Conservation (phyloP, 352 stramenopile genomes). For the Globisporangium nagaii region DNA sequence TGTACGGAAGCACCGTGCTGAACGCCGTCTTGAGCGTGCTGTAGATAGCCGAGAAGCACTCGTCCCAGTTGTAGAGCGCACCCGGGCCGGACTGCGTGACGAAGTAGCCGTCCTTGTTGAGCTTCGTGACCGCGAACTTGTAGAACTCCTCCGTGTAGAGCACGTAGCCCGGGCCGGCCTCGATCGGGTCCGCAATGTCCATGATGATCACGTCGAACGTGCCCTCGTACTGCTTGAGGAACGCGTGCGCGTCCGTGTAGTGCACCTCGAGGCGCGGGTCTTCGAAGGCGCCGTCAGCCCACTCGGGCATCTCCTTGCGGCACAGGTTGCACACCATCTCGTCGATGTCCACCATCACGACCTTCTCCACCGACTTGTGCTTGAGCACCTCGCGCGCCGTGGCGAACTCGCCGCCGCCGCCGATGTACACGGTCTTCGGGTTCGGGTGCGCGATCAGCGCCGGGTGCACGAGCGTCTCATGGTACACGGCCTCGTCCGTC, state of each 20-base stretch:
- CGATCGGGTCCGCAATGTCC: constrained; percentile 93
- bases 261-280: constrained; percentile 90
- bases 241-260: constrained; percentile 88
- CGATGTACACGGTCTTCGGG: constrained; percentile 91
- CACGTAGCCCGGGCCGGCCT: constrained; percentile 91
- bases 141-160: constrained; percentile 90
- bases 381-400: constrained; percentile 91
- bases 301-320: constrained; percentile 92
- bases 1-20: constrained; percentile 90
- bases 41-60: constrained; percentile 93
- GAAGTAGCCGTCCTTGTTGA: constrained; percentile 87
- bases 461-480: constrained; percentile 94
- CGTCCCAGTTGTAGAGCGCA: constrained; percentile 85
- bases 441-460: constrained; percentile 84
- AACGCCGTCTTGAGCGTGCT: constrained; percentile 91
- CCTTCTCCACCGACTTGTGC: constrained; percentile 90
- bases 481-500: constrained; percentile 93
- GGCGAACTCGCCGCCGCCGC: constrained; percentile 90
- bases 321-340: constrained; percentile 91
- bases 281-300: constrained; percentile 84
- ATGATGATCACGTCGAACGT: constrained; percentile 95
- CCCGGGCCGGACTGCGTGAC: constrained; percentile 92
- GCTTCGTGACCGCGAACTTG: constrained; percentile 78
- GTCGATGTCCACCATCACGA: constrained; percentile 96
- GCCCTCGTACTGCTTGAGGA: constrained; percentile 79